Base-by-base conservation (phyloP, 768 basidiomycete species). In the Collybia sp. region DNA sequence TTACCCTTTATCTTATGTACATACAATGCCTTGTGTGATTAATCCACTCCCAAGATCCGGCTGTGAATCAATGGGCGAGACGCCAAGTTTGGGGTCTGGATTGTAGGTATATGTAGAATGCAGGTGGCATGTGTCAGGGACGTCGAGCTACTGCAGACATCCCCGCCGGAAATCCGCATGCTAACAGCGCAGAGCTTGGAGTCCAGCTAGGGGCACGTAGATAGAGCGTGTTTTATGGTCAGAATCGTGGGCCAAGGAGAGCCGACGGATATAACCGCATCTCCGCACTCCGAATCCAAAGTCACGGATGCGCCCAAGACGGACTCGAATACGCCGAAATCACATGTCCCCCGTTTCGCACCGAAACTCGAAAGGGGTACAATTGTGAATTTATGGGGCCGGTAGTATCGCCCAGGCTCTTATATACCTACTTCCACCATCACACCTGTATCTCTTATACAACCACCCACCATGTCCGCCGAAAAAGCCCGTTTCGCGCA, bases 401-500 rank as follows among this genome's bases (percentile, higher is more conserved):
- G 25, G 25, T 25, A 25, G 3, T 8, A 25, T 25, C 25, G 25
- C 8, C 25, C 8, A 25, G 25, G 25, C 25, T 25, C 25, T 46
- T 54, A 60, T 63, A 59, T 60, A 63, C 46, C 34, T 47, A 18
- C 43, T 45, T 40, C 50, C 40, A 50, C 19, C 48, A 52, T 36
- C 51, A 40, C 42, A 51, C 47, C 53, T 50, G 43, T 44, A 42
- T 46, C 39, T 20, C 40, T 45, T 44, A 43, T 38, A n/a, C 15
- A 12, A n/a, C 40, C 8, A 42, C 45, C 46, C 45, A 67, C 44
- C 51, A 88, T 88, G 85, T 68, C 80, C 56, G 64, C 65, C 63
- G 87, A 90, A 68, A 76, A 77, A 66, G 71, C 76, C 40, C 71
- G 69, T 45, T 95, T 95, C 67, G 75, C 80, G 35, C 73, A 80